phyloP scores from a whole-genome alignment of 345 rosid genomes.

The Corchorus capsularis region DNA sequence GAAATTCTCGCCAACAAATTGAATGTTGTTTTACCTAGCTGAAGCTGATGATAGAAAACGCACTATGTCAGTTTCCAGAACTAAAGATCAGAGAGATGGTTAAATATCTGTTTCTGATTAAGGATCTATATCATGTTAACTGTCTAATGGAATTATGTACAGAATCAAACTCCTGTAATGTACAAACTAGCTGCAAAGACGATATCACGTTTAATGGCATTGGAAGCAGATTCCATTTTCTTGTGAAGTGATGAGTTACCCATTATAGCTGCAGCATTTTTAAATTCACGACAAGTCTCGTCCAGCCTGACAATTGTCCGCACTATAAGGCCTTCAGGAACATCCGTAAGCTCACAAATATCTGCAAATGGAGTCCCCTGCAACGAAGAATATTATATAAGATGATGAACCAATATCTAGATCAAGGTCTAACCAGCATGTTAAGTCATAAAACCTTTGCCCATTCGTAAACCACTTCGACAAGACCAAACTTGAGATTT shows the following conservation, averaged over 20 bases:
- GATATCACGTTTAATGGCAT: conserved; percentile 87
- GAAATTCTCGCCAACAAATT: not conserved
- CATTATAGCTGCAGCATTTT: conserved; percentile 90
- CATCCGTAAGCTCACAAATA: conserved; percentile 91
- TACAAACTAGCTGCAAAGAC: conserved; percentile 97
- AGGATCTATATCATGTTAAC: not conserved
- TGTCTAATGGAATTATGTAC: not conserved
- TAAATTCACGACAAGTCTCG: conserved; percentile 94
- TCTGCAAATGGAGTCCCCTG: conserved; percentile 98
- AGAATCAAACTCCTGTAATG: conserved; percentile 65
- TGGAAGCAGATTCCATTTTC: conserved; percentile 94
- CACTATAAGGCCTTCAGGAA: conserved; percentile 94
- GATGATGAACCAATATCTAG: conserved; percentile 11
- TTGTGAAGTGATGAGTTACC: conserved; percentile 83
- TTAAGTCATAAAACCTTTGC: conserved; percentile 68
- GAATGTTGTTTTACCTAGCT: not conserved
- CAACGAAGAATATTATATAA: conserved; percentile 20
- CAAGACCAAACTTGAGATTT: conserved; percentile 91
- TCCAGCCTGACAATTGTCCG: conserved; percentile 90
- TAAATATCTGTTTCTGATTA: not conserved
- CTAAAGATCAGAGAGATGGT: not conserved
- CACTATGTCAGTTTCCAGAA: not conserved
- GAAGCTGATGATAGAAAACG: no score
- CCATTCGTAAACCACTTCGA: conserved; percentile 97
- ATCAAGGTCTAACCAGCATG: not conserved